Base-by-base conservation (phyloP, 176 grass and related monocot species). In the Cenchrus americanus region DNA sequence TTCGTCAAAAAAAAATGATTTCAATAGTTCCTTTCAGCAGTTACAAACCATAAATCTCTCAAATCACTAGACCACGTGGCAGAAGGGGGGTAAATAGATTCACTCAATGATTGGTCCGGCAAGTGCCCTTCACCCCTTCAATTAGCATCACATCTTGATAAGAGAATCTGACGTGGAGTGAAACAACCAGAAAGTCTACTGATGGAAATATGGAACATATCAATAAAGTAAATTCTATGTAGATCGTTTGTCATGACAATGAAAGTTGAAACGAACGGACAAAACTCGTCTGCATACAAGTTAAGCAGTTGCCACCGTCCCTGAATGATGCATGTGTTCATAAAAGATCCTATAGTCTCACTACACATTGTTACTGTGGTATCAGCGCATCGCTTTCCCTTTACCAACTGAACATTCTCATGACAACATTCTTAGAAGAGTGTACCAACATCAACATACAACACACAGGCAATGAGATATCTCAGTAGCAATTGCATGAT, bases 161-260 rank as follows among this genome's bases (percentile, higher is more conserved):
- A 92, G 90, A 90, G 86, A 92, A 90, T 92, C 65, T 79, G 79
- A 83, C 44, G 48, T 88, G 88, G 85, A 86, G 23, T 81, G 75
- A 88, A 92, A 90, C 81, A 85, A 72, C 76, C 14, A 80, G 54
- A 90, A 82, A 63, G 24, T 61, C 55, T 66, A 67, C 62, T 80
- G 42, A 76, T 43, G 32, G 27, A 30, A 30, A 2, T 30, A 30
- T 30, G 27, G 77, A 83, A 87, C 41, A 21, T 14, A 73, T 80
- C 19, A 40, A 78, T 74, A 88, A 69, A 85, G 14, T 21, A 87
- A 73, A 73, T 73, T 78, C 72, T 59, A 83, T 0, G 14, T 26
- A 66, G 55, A 82, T 59, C 40, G 53, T 66, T 24, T 80, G 52
- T 76, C 40, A 87, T 49, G 81, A 71, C 69, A 65, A 30, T 1